Conservation (phyloP, 2,329 filamentous ascomycete species). For the Ophiostoma novo-ulmi region DNA sequence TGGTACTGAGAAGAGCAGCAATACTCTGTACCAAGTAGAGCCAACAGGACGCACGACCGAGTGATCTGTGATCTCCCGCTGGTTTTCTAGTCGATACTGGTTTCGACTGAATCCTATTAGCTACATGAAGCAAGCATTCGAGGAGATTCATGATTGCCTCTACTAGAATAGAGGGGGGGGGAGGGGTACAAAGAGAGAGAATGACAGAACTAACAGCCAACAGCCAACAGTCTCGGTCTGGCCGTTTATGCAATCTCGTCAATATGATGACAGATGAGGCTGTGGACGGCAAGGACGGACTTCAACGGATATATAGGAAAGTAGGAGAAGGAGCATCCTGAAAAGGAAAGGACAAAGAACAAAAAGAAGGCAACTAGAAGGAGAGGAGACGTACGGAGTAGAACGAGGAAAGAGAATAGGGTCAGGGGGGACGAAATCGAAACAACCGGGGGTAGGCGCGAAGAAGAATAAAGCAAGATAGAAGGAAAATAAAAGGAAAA, state of each 20-base stretch:
- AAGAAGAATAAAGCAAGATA: background rate
- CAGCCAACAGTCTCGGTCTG: background rate
- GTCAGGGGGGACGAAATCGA: background rate
- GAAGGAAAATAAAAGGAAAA: background rate
- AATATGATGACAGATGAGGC: background rate
- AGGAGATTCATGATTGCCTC: background rate
- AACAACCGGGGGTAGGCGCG: constrained; percentile 7
- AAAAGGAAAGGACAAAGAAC: constrained; percentile 6
- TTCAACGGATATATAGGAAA: background rate
- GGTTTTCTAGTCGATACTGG: too few relatives aligned
- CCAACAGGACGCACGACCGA: constrained; percentile 14
- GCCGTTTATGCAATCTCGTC: constrained; percentile 2
- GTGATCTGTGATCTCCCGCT: constrained; percentile 16
- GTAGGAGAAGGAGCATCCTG: background rate
- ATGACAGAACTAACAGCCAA: background rate
- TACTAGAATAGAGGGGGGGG: background rate
- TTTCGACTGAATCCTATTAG: too few relatives aligned
- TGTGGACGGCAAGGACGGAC: background rate
- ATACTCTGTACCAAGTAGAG: background rate
- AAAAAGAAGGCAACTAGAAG: background rate
- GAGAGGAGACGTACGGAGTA: background rate
- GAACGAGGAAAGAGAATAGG: background rate
- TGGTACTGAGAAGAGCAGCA: background rate
- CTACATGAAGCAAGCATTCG: too few relatives aligned
- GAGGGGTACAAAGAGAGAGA: background rate